phyloP scores from a whole-genome alignment of 306 rosid genomes.

The Cicer pinnatifidum region DNA sequence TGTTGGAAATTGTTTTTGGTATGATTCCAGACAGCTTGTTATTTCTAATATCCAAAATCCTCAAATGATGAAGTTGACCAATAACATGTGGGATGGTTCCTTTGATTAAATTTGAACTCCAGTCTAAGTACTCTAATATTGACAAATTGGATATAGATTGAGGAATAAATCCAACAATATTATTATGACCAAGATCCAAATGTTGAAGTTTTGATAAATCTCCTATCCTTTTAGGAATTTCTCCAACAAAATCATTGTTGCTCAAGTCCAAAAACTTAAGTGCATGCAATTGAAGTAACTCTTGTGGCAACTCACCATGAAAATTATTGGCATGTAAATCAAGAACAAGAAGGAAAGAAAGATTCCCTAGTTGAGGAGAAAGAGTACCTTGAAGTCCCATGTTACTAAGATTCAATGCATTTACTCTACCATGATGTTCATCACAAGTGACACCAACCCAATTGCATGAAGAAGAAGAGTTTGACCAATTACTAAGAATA shows the following conservation, averaged over 20 bases:
- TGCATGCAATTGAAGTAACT: not conserved
- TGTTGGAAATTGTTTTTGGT: not conserved
- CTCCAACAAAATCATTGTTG: not conserved
- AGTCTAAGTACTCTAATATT: not conserved
- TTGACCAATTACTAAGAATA: slow-evolving; percentile 23
- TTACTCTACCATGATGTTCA: not conserved
- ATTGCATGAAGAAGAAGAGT: not conserved
- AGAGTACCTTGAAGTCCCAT: slow-evolving; percentile 32
- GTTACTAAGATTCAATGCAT: not conserved
- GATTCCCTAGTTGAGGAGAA: slow-evolving; percentile 36
- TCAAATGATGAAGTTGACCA: not conserved
- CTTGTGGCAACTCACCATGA: slow-evolving; percentile 4
- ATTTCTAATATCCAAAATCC: not conserved
- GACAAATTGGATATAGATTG: slow-evolving; percentile 27
- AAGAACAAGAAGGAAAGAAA: slow-evolving; percentile 36
- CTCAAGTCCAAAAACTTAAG: slow-evolving; percentile 3
- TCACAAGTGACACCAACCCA: slow-evolving; percentile 35
- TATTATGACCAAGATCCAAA: not conserved
- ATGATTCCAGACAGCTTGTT: slow-evolving; percentile 1
- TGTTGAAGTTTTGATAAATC: slow-evolving; percentile 8
- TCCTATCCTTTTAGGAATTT: not conserved
- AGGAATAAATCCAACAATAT: not conserved
- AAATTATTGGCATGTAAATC: slow-evolving; percentile 18
- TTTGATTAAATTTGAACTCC: not conserved
- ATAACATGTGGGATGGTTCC: slow-evolving; percentile 26